These are phyloP conservation scores for Ophiostoma triangulosporum DNA, from an alignment of 2,329 filamentous ascomycete genomes.

Conservation along the genomic window DNA sequence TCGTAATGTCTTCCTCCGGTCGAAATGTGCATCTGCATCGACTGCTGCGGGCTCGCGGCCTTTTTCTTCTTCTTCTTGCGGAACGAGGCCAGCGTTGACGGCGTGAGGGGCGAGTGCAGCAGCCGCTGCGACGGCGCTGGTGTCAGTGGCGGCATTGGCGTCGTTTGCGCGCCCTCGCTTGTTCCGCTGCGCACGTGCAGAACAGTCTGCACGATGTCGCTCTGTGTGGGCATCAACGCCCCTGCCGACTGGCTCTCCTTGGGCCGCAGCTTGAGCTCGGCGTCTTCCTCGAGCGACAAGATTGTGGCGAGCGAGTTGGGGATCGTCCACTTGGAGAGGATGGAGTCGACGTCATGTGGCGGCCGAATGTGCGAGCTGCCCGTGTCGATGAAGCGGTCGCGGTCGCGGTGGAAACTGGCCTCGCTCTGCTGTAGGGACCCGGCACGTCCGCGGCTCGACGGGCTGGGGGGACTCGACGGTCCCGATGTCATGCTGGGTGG, in stretches of 20 bases:
- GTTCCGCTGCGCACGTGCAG: not conserved
- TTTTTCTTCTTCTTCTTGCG: not conserved
- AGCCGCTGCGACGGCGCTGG: slow-evolving; percentile 1
- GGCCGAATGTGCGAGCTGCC: slow-evolving; percentile 10
- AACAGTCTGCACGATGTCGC: slow-evolving; percentile 3
- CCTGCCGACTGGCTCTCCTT: not conserved
- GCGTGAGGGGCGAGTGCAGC: not conserved
- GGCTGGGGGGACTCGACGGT: not conserved
- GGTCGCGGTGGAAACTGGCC: not conserved
- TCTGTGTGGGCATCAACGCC: not conserved
- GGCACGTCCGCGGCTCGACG: not conserved
- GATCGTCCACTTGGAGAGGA: slow-evolving; percentile 30
- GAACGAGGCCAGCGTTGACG: not conserved
- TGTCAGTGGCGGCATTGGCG: slow-evolving; percentile 1
- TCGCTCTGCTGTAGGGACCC: not conserved
- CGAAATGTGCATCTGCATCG: no score
- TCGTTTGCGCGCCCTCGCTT: not conserved
- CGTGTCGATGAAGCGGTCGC: slow-evolving; percentile 1
- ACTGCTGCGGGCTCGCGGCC: not conserved
- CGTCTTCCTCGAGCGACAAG: slow-evolving; percentile 12
- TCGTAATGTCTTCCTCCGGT: not conserved
- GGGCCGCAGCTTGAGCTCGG: not conserved
- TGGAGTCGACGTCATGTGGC: slow-evolving; percentile 24
- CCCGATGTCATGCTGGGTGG: slow-evolving; percentile 2
- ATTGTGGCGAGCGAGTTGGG: slow-evolving; percentile 12